Evolutionary conservation across 108 stramenopile genomes (phyloP).

Genomic region (Heterococcus sp.): DNA sequence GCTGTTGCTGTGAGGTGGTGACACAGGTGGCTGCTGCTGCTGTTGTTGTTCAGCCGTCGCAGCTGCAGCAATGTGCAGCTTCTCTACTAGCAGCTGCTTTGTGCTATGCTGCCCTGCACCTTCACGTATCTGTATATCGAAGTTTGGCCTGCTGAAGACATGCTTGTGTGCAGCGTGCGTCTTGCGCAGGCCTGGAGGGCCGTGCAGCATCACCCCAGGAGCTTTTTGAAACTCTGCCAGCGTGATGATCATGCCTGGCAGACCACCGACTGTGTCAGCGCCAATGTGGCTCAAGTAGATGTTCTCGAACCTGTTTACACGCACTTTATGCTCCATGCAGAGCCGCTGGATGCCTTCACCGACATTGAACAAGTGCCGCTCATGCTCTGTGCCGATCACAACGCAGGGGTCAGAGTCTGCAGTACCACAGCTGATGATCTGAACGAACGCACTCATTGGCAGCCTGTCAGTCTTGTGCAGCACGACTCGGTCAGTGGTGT

Average conservation of each 20-base stretch:
- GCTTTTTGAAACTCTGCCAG: constrained; percentile 16
- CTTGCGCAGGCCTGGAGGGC: constrained; percentile 24
- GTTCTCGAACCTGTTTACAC: constrained; percentile 14
- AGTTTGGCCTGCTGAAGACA: constrained; percentile 29
- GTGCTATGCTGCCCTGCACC: neutral
- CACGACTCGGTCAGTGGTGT: too few species aligned
- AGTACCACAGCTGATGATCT: constrained; percentile 37
- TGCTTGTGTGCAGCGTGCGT: constrained; percentile 15
- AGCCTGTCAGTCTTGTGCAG: too few species aligned
- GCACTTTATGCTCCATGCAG: constrained; percentile 50
- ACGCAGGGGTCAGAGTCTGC: constrained; percentile 33
- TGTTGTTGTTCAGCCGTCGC: neutral
- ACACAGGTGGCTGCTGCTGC: neutral
- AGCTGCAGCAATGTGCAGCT: neutral
- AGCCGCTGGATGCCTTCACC: constrained; percentile 50
- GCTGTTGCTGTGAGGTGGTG: neutral
- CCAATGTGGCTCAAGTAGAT: constrained; percentile 33
- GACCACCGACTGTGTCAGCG: constrained; percentile 41
- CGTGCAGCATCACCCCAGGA: constrained; percentile 21
- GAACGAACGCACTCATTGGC: constrained; percentile 37
- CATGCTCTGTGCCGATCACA: constrained; percentile 19
- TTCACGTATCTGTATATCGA: constrained; percentile 1
- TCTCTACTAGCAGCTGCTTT: neutral
- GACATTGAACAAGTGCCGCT: constrained; percentile 41
- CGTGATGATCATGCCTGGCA: constrained; percentile 44